Conservation (phyloP, 352 stramenopile genomes). For the Phytophthora hybrid region DNA sequence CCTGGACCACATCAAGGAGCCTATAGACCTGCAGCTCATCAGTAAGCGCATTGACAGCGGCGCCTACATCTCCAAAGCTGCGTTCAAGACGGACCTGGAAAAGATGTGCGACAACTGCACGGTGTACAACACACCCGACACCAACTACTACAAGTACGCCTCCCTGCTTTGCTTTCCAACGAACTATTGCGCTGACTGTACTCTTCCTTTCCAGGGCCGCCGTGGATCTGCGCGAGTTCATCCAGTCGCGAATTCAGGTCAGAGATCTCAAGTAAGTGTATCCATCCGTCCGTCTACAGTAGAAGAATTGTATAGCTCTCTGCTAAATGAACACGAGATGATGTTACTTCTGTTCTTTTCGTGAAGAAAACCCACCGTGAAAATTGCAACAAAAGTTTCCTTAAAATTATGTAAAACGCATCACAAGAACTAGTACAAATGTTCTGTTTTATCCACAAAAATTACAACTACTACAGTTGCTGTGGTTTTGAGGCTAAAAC, state of each 20-base stretch:
- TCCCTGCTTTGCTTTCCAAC: not conserved
- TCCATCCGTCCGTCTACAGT: not conserved
- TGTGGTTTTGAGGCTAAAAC: no score
- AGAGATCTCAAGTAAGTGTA: constrained; percentile 42
- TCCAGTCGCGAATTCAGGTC: constrained; percentile 73
- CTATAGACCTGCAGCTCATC: constrained; percentile 91
- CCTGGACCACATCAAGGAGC: constrained; percentile 96
- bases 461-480: no score
- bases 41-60: constrained; percentile 86
- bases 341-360: not conserved
- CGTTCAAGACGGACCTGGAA: constrained; percentile 95
- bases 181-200: not conserved
- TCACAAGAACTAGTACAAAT: not conserved
- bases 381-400: not conserved
- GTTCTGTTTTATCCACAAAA: no score
- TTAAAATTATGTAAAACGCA: not conserved
- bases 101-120: constrained; percentile 98
- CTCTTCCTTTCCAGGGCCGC: constrained; percentile 57
- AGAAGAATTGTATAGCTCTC: not conserved
- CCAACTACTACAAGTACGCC: constrained; percentile 96
- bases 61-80: constrained; percentile 92
- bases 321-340: not conserved
- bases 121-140: constrained; percentile 96
- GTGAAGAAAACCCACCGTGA: not conserved
- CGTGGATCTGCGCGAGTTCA: constrained; percentile 81